Base-by-base conservation (phyloP, 2,329 filamentous ascomycete genomes). In the Coniochaeta ligniaria region DNA sequence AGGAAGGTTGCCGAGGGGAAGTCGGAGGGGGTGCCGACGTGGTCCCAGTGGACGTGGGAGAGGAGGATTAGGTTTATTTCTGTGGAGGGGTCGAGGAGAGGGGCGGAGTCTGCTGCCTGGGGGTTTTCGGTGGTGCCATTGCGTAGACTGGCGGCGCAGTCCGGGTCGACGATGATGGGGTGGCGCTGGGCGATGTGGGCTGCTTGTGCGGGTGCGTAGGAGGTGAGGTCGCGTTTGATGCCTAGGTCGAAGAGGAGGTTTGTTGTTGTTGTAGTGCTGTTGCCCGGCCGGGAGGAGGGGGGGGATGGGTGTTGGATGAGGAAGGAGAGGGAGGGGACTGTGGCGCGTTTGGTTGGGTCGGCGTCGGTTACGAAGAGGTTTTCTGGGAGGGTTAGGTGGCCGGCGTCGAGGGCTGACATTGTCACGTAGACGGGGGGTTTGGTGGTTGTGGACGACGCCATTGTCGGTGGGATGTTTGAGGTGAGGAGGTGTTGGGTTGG, bases 41-140 rank as follows among this genome's bases (percentile, higher is more conserved):
- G 83, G 64, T 86, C 83, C 75, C 80, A 84, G 65, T 86, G 82
- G 0, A 82, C 74, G 61, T 86, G 83, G 64, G 77, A 80, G 1
- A 83, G 68, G 8, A 85, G 68, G 6, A 74, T 68, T 0, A 66
- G 43, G 57, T 73, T 66, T 38, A 76, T 67, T 22, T 68, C 68
- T 6, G 28, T 57, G 1, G 62, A 38, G 1, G 62, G 61, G n/a
- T 63, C 60, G 0, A 65, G 59, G 8, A 55, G 35, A 14, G 35
- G 35, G 6, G 6, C 5, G 28, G 28, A 31, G n/a, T n/a, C n/a
- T n/a, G n/a, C 28, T 31, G 5, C 28, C 28, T 31, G 28, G 28
- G 5, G 28, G 28, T 31, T 36, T 36, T 36, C 35, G 6, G 3
- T 14, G 35, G 35, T 47, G 11, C 69, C 70, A 4, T 63, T 61